Conservation (phyloP, 495 filamentous ascomycete species). For the Articulospora tetracladia region DNA sequence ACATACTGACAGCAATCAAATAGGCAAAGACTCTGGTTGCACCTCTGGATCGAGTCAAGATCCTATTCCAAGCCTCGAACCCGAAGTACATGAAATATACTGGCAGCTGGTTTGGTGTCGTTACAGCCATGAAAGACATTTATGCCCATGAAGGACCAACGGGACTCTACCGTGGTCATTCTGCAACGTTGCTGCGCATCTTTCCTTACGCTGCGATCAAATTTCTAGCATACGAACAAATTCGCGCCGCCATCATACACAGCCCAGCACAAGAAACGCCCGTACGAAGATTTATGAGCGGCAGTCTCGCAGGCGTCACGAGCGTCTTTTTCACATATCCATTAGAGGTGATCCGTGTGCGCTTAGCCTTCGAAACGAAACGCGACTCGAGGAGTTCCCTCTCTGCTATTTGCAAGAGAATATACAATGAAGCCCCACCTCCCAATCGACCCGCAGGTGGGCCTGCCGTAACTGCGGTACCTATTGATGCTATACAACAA, state of each 20-base stretch:
- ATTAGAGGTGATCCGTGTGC: slow-evolving; percentile 86
- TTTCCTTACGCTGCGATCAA: slow-evolving; percentile 98
- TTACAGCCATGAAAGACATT: slow-evolving; percentile 76
- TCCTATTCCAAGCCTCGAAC: slow-evolving; percentile 94
- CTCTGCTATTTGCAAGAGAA: slow-evolving; percentile 67
- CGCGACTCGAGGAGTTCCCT: slow-evolving; percentile 61
- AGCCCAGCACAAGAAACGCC: slow-evolving; percentile 71
- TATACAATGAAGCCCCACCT: slow-evolving; percentile 67
- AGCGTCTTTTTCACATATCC: slow-evolving; percentile 96
- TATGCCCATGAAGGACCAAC: slow-evolving; percentile 64
- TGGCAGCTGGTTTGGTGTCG: slow-evolving; percentile 78
- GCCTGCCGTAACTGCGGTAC: neutral
- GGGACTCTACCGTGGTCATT: slow-evolving; percentile 90
- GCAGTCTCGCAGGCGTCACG: slow-evolving; percentile 78
- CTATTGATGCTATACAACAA: slow-evolving; percentile 10
- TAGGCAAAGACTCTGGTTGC: slow-evolving; percentile 95
- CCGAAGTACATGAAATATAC: slow-evolving; percentile 91
- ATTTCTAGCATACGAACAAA: slow-evolving; percentile 95
- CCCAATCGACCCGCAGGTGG: neutral
- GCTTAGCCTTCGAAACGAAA: slow-evolving; percentile 90
- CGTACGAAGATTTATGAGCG: slow-evolving; percentile 70
- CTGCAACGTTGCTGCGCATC: slow-evolving; percentile 87
- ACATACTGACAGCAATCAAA: neutral
- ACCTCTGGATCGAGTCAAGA: slow-evolving; percentile 96
- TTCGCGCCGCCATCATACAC: slow-evolving; percentile 71